Percentiles rank a stretch among this genome's conserved stretches.
phyloP scores from a whole-genome alignment of 2,329 filamentous ascomycete species.

The Trichoderma semiorbis region DNA sequence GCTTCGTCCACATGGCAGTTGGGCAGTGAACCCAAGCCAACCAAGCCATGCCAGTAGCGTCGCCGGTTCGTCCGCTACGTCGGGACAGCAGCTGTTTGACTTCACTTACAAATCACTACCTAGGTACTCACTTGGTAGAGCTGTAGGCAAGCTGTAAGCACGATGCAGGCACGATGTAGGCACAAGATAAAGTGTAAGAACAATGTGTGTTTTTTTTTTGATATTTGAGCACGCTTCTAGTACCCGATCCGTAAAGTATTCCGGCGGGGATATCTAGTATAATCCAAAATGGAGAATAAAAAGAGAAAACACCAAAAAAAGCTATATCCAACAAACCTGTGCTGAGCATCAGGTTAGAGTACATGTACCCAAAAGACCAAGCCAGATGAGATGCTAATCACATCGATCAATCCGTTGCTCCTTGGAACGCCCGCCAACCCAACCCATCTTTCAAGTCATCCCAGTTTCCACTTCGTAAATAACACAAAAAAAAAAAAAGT shows the following conservation, averaged over 20 bases:
- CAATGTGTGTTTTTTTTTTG: constrained; percentile 6
- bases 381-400: constrained; percentile 13
- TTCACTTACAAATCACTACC: background rate
- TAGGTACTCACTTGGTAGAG: background rate
- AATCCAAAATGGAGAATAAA: constrained; percentile 1
- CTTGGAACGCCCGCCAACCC: constrained; percentile 18
- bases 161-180: background rate
- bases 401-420: constrained; percentile 17
- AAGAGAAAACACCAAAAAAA: background rate
- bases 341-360: constrained; percentile 2
- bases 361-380: constrained; percentile 10
- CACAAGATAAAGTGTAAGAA: background rate
- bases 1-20: constrained; percentile 3
- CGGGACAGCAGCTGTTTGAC: background rate
- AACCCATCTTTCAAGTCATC: constrained; percentile 12
- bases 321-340: constrained; percentile 14
- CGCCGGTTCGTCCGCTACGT: background rate
- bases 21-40: background rate
- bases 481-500: background rate
- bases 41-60: constrained; percentile 4
- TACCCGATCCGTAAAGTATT: constrained; percentile 7
- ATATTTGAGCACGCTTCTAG: constrained; percentile 6
- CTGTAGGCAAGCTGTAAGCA: background rate
- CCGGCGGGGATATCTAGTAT: constrained; percentile 19
- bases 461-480: constrained; percentile 7